Evolutionary conservation across 306 rosid species (phyloP).

Genomic region (Cajanus cajan): DNA sequence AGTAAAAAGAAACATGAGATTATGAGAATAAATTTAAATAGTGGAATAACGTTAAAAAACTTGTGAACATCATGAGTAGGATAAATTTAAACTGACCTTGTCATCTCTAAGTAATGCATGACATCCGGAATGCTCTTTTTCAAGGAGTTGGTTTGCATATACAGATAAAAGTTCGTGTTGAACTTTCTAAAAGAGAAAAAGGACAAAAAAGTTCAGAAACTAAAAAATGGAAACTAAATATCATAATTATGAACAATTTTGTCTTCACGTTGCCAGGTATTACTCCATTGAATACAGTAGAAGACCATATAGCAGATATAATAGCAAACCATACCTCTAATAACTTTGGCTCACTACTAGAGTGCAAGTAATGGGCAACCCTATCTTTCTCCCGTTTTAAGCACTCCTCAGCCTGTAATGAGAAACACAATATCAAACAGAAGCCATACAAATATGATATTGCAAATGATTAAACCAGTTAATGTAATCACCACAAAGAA

Average conservation of each 20-base stretch:
- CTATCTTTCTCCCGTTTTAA: slow-evolving; percentile 63
- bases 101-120: slow-evolving; percentile 88
- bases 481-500: slow-evolving; percentile 10
- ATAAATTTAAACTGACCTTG: slow-evolving; percentile 51
- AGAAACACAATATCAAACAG: slow-evolving; percentile 4
- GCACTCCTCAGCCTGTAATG: slow-evolving; percentile 60
- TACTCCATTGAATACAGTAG: slow-evolving; percentile 18
- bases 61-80: background rate
- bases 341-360: slow-evolving; percentile 58
- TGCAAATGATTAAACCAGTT: slow-evolving; percentile 7
- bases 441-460: background rate
- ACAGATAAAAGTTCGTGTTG: slow-evolving; percentile 65
- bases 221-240: background rate
- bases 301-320: slow-evolving; percentile 21
- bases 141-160: slow-evolving; percentile 78
- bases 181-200: slow-evolving; percentile 59
- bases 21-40: background rate
- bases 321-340: slow-evolving; percentile 44
- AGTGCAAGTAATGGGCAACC: slow-evolving; percentile 59
- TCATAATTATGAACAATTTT: background rate
- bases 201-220: background rate
- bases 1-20: slow-evolving; percentile 17
- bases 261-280: background rate
- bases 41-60: background rate
- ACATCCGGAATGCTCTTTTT: slow-evolving; percentile 92